phyloP scores from a whole-genome alignment of 2,329 filamentous ascomycete species.

The Sarocladiaceae sp. region DNA sequence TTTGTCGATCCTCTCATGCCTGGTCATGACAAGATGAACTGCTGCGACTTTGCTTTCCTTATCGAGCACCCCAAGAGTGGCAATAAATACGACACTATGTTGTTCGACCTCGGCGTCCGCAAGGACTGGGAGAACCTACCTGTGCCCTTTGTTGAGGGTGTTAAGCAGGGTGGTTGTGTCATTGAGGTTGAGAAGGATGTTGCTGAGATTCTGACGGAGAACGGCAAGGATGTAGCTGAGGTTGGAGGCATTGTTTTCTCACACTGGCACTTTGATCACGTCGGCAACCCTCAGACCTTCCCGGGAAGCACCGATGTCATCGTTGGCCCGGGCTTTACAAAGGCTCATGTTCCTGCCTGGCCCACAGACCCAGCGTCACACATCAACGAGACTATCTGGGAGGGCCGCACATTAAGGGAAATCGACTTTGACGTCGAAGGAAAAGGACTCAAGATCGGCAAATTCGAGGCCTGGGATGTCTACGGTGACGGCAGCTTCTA shows the following conservation, averaged over 20 bases:
- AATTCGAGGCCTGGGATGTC: constrained; percentile 34
- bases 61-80: constrained; percentile 4
- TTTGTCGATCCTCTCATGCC: not conserved
- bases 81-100: not conserved
- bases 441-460: constrained; percentile 26
- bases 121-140: constrained; percentile 1
- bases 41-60: constrained; percentile 2
- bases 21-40: not conserved
- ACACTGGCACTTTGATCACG: constrained; percentile 1
- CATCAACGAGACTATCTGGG: constrained; percentile 34
- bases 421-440: constrained; percentile 19
- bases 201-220: not conserved
- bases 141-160: not conserved
- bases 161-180: not conserved
- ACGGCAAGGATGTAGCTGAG: not conserved
- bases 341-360: not conserved
- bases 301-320: not conserved
- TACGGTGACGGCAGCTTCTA: constrained; percentile 39
- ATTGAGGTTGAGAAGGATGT: constrained; percentile 7
- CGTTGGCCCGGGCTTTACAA: not conserved
- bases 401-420: constrained; percentile 28
- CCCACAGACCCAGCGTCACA: not conserved
- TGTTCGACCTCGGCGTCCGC: constrained; percentile 10
- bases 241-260: not conserved
- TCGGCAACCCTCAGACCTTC: not conserved